Evolutionary conservation across 2,329 filamentous ascomycete species (phyloP).

Genomic region (Monosporascus sp.): DNA sequence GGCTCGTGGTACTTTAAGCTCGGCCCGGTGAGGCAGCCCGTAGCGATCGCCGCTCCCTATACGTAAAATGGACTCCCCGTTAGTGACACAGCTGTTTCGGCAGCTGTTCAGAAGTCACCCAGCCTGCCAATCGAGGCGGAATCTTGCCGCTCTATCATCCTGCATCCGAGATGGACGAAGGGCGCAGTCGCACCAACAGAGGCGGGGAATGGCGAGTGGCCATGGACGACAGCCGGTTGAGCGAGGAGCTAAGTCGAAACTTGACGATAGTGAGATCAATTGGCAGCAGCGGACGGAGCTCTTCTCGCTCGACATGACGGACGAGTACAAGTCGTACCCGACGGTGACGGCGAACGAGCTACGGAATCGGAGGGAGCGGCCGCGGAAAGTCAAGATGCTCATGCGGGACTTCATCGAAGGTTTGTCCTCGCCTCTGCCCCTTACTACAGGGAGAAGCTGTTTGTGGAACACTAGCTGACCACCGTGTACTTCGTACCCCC

Average conservation of each 20-base stretch:
- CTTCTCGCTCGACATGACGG: slow-evolving; percentile 68
- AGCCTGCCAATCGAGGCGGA: slow-evolving; percentile 52
- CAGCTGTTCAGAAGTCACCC: slow-evolving; percentile 72
- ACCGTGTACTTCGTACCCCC: background rate
- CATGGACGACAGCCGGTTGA: slow-evolving; percentile 1
- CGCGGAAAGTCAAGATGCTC: slow-evolving; percentile 89
- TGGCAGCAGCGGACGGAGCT: slow-evolving; percentile 83
- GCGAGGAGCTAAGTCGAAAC: slow-evolving; percentile 20
- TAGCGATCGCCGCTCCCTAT: too few relatives aligned
- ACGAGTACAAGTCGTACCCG: slow-evolving; percentile 78
- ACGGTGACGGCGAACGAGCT: slow-evolving; percentile 80
- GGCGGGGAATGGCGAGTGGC: slow-evolving; percentile 24
- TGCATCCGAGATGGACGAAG: slow-evolving; percentile 35
- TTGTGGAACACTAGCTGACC: background rate
- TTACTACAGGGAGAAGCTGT: background rate
- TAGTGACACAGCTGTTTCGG: slow-evolving; percentile 72
- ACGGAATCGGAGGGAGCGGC: slow-evolving; percentile 66
- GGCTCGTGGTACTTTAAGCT: slow-evolving; percentile 6
- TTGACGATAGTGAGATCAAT: slow-evolving; percentile 52
- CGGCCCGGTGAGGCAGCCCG: too few relatives aligned
- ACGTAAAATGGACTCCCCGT: slow-evolving; percentile 69
- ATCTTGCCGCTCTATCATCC: slow-evolving; percentile 31
- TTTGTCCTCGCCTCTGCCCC: slow-evolving; percentile 31
- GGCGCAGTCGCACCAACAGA: slow-evolving; percentile 29
- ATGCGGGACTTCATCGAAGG: slow-evolving; percentile 97